Base-by-base conservation (phyloP, 148 eudicot genomes). In the Hydrangea macrophylla region DNA sequence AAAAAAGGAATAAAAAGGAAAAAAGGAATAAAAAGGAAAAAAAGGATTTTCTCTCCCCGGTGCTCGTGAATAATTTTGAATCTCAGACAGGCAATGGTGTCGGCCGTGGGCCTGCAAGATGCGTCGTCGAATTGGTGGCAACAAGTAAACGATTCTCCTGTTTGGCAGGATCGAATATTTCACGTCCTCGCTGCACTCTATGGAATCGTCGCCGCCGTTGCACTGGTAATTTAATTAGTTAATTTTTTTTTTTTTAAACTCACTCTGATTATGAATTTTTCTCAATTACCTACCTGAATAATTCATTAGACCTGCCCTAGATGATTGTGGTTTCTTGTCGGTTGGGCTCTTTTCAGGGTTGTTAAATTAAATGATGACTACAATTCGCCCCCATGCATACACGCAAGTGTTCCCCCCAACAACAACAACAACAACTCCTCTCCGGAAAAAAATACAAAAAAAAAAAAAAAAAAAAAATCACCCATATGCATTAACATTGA, bases 61-160 rank as follows among this genome's bases (percentile, higher is more conserved):
- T n/a, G n/a, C n/a, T n/a, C n/a, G n/a, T n/a, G 53, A 48, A 22
- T 5, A 48, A 18, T 11, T 18, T 48, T 18, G 20, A 42, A 8
- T 70, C 69, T 53, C 39, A 67, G 39, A 54, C 74, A 60, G 64
- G 71, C 61, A 50, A 75, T 71, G 85, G 76, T 26, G 54, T 55
- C 25, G 79, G 31, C 51, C 35, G 55, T 55, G 82, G 71, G n/a
- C n/a, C n/a, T n/a, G n/a, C n/a, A n/a, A n/a, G n/a, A n/a, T n/a
- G n/a, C n/a, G n/a, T n/a, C n/a, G n/a, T n/a, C n/a, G n/a, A 80
- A 56, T 66, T 94, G 96, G 96, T 94, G 98, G 98, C 80, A 76
- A 33, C 56, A 79, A 11, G 36, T 94, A 23, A 85, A 90, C 60
- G 44, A 82, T 20, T 90, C 98, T 6, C 60, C 65, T 20, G n/a